Percentiles rank a stretch among this genome's conserved stretches.
These are phyloP conservation scores for Physaria fendleri DNA, from an alignment of 345 rosid species.

Conservation along the genomic window DNA sequence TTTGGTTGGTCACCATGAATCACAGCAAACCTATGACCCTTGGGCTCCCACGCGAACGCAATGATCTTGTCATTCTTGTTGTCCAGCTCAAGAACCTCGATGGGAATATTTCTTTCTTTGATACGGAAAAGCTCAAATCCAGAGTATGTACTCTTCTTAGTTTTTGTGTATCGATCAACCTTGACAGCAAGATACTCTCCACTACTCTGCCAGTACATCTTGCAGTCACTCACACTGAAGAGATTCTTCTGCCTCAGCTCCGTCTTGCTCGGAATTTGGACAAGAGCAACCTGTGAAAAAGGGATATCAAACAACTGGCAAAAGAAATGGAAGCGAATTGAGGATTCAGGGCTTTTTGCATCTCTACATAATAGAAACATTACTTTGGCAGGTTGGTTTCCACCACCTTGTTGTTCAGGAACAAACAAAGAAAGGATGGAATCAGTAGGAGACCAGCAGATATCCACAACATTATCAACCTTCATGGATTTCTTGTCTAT, in stretches of 20 bases:
- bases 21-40: constrained; percentile 93
- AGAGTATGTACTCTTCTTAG: constrained; percentile 91
- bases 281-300: constrained; percentile 69
- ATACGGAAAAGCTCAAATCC: constrained; percentile 97
- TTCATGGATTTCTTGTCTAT: too few species aligned
- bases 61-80: constrained; percentile 93
- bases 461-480: not conserved
- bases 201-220: constrained; percentile 96
- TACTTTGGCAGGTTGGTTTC: constrained; percentile 98
- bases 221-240: constrained; percentile 95
- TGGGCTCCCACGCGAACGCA: constrained; percentile 98
- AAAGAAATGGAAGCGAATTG: not conserved
- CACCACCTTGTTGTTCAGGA: constrained; percentile 97
- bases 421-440: constrained; percentile 79
- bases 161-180: constrained; percentile 90
- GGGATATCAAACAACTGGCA: not conserved
- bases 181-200: constrained; percentile 95
- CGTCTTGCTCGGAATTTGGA: constrained; percentile 81
- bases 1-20: constrained; percentile 91
- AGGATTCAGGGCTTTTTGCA: not conserved
- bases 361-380: constrained; percentile 12
- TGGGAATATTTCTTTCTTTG: constrained; percentile 89
- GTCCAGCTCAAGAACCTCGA: constrained; percentile 96
- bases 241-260: constrained; percentile 94
- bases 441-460: constrained; percentile 90